Percentiles rank a stretch among this genome's conserved stretches.
These are phyloP conservation scores for Boletus reticulatus DNA, from an alignment of 768 basidiomycete genomes.

Conservation along the genomic window DNA sequence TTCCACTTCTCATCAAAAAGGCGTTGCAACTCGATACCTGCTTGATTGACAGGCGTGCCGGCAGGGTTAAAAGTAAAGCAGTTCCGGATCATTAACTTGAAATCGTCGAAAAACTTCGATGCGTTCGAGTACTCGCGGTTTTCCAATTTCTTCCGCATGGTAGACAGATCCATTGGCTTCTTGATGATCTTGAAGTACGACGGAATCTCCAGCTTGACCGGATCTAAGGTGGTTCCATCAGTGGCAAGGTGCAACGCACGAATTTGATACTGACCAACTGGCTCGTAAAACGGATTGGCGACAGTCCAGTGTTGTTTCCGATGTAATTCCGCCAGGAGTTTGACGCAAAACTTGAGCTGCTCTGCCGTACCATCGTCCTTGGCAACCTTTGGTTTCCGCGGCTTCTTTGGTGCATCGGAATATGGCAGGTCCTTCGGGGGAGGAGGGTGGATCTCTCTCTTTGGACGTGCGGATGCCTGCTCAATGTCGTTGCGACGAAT, in stretches of 20 bases:
- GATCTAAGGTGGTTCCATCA: conserved; percentile 47
- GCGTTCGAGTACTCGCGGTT: conserved; percentile 73
- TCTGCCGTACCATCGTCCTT: conserved; percentile 72
- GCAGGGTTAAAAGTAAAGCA: conserved; percentile 91
- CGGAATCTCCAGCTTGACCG: conserved; percentile 75
- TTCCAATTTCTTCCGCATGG: conserved; percentile 85
- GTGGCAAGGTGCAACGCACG: neutral
- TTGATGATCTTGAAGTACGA: conserved; percentile 86
- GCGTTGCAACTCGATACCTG: conserved; percentile 81
- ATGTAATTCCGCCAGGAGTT: conserved; percentile 70
- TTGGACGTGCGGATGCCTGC: conserved; percentile 68
- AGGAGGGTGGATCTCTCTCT: conserved; percentile 81
- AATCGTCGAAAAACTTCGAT: conserved; percentile 82
- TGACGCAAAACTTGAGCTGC: conserved; percentile 81
- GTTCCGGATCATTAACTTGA: conserved; percentile 93
- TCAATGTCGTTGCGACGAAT: conserved; percentile 76
- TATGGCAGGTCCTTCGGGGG: conserved; percentile 90
- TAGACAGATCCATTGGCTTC: conserved; percentile 92
- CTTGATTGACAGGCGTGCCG: conserved; percentile 81
- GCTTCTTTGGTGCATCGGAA: conserved; percentile 70
- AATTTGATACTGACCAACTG: conserved; percentile 71
- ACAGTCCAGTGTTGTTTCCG: conserved; percentile 73
- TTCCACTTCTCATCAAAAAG: conserved; percentile 95
- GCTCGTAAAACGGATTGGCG: conserved; percentile 88
- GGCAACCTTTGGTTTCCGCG: conserved; percentile 54